Base-by-base conservation (phyloP, 805 yeast species). In the Ogataea populi-albae region DNA sequence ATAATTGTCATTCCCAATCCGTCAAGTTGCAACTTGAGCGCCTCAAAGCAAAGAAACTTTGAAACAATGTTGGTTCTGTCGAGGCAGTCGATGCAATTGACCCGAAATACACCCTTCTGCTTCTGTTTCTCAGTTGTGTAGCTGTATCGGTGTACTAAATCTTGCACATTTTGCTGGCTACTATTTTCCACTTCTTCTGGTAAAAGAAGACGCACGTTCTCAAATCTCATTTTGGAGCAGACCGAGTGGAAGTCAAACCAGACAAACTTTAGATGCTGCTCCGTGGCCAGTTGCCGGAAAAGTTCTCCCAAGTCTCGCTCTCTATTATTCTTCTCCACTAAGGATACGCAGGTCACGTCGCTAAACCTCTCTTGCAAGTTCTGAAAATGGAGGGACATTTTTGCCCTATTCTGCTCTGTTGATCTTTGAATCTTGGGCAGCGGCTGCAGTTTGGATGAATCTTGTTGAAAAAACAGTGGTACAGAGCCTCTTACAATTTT, bases 171-270 rank as follows among this genome's bases (percentile, higher is more conserved):
- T 10, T 23, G 17, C 4, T 22, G 6, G n/a, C 9, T 20, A 14
- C 8, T 4, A 16, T 40, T 40, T 15, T 49, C 40, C 4, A 59
- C 26, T 1, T 20, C 23, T 9, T 52, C 50, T 22, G 61, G 57
- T 10, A 67, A 48, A 8, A 68, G 38, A 18, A 52, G 33, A 3
- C 41, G 43, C 2, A 68, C 62, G 16, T 64, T 64, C 6, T 62
- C 65, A 45, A 64, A 69, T 28, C 54, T 57, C 70, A 69, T 59
- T 26, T 62, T 65, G 21, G 61, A 55, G 39, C 74, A 69, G 20
- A 68, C 77, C 4, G 67, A 65, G 50, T 79, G 85, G 57, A 79
- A 79, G 51, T 79, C 86, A 57, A 79, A 79, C 66, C 80, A 79
- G 11, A 68, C 68, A 43, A 75, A 70, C 6, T 64, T 49, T 10